A percentile compares a stretch with the other conserved stretches of the same genome.
Conservation (phyloP, 495 filamentous ascomycete species). For the Xylaria intraflava region DNA sequence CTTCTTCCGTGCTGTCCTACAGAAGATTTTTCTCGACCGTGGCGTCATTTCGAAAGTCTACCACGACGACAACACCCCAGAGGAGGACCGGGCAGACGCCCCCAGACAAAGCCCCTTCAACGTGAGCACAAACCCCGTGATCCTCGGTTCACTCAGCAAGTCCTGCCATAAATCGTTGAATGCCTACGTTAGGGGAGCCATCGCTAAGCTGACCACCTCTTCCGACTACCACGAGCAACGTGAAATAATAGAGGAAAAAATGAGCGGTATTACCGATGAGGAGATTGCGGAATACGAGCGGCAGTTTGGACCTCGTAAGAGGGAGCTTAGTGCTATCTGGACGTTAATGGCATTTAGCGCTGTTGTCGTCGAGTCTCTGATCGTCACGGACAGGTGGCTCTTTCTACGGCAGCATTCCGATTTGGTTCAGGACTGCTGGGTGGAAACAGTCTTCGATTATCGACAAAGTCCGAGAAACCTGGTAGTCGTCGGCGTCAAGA, state of each 20-base stretch:
- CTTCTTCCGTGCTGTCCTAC: conserved; percentile 85
- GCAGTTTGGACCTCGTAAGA: conserved; percentile 57
- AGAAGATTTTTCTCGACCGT: conserved; percentile 80
- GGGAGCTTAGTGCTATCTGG: conserved; percentile 83
- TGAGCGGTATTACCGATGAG: conserved; percentile 61
- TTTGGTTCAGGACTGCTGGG: conserved; percentile 69
- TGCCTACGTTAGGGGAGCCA: conserved; percentile 73
- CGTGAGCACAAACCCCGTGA: conserved; percentile 60
- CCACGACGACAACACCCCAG: conserved; percentile 31
- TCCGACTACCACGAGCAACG: conserved; percentile 46
- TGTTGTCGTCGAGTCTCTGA: conserved; percentile 75
- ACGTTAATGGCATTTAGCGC: conserved; percentile 93
- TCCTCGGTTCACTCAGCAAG: conserved; percentile 80
- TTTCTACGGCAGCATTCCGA: conserved; percentile 73
- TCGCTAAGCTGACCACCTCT: conserved; percentile 63
- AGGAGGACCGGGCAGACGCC: conserved; percentile 25
- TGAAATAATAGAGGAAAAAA: conserved; percentile 50
- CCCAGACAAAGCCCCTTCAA: conserved; percentile 43
- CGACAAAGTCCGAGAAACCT: conserved; percentile 79
- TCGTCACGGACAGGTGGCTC: conserved; percentile 88
- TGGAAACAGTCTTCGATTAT: conserved; percentile 90
- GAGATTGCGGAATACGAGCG: conserved; percentile 65
- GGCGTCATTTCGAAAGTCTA: conserved; percentile 60
- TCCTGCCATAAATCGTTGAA: conserved; percentile 68
- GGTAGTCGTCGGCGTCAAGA: conserved; percentile 84